phyloP scores from a whole-genome alignment of 495 filamentous ascomycete species.

The Beverwykella pulmonaria region DNA sequence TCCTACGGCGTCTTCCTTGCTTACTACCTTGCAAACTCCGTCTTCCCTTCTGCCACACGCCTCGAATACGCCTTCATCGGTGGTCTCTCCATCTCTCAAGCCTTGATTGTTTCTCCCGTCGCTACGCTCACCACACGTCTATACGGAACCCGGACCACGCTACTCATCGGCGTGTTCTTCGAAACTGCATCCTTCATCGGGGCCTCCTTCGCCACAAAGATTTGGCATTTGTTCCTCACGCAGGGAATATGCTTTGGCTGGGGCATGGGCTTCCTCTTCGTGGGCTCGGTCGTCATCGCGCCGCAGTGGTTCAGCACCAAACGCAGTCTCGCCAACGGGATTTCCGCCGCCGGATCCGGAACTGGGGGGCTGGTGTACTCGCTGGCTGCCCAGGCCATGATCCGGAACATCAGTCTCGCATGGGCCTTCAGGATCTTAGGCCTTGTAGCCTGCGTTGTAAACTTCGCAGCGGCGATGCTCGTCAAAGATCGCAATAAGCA shows the following conservation, averaged over 20 bases:
- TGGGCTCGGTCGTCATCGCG: slow-evolving; percentile 67
- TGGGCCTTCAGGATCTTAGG: slow-evolving; percentile 74
- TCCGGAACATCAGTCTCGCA: slow-evolving; percentile 60
- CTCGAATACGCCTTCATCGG: slow-evolving; percentile 59
- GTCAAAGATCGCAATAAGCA: slow-evolving; percentile 69
- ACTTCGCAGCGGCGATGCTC: slow-evolving; percentile 59
- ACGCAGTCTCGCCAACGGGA: slow-evolving; percentile 72
- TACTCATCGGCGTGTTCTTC: slow-evolving; percentile 51
- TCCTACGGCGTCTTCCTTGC: slow-evolving; percentile 57
- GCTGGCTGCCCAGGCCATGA: slow-evolving; percentile 59
- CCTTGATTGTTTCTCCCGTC: slow-evolving; percentile 54
- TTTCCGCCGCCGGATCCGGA: slow-evolving; percentile 72
- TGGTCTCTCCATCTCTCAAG: slow-evolving; percentile 53
- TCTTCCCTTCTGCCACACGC: slow-evolving; percentile 50
- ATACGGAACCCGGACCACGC: slow-evolving; percentile 46
- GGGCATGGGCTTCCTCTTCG: slow-evolving; percentile 78
- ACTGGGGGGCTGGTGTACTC: slow-evolving; percentile 68
- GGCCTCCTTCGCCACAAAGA: slow-evolving; percentile 51
- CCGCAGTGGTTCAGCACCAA: slow-evolving; percentile 78
- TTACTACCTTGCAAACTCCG: slow-evolving; percentile 51
- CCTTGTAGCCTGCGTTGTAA: slow-evolving; percentile 61
- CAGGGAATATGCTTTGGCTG: slow-evolving; percentile 77
- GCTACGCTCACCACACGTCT: slow-evolving; percentile 48
- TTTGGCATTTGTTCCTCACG: slow-evolving; percentile 65
- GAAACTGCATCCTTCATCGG: slow-evolving; percentile 49